Evolutionary conservation across 441 rosid genomes (phyloP).

Genomic region (Populus tomentosa): DNA sequence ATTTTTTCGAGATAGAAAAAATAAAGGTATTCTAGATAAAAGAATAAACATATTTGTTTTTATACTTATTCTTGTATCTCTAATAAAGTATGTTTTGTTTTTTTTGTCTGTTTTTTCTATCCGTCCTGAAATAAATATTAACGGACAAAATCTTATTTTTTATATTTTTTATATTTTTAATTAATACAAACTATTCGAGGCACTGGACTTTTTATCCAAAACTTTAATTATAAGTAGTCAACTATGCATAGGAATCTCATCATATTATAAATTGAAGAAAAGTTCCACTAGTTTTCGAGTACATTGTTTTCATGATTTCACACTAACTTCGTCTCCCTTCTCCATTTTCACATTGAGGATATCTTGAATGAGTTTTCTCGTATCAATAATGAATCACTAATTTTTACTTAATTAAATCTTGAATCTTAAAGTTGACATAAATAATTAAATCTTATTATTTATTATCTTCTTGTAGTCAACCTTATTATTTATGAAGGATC

Average conservation of each 20-base stretch:
- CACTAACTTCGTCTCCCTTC: neutral
- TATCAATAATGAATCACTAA: neutral
- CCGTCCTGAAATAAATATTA: too few species aligned
- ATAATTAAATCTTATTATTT: too few species aligned
- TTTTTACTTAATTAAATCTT: too few species aligned
- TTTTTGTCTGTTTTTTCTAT: too few species aligned
- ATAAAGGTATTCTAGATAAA: too few species aligned
- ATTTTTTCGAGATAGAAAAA: too few species aligned
- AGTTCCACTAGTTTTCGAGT: neutral
- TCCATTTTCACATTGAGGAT: neutral
- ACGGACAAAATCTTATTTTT: too few species aligned
- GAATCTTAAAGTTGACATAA: neutral
- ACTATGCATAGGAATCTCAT: neutral
- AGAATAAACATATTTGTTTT: too few species aligned
- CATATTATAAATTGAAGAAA: neutral
- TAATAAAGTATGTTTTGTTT: too few species aligned
- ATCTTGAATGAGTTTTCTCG: neutral
- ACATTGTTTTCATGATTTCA: neutral
- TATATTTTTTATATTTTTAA: too few species aligned
- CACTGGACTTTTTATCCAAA: neutral
- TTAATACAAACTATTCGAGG: neutral
- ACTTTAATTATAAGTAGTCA: neutral
- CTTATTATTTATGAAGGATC: neutral
- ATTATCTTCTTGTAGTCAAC: neutral
- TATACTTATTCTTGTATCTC: too few species aligned